Percentiles rank a stretch among this genome's conserved stretches.
Conservation (phyloP, 2,329 filamentous ascomycete genomes). For the Diaporthe destruens region DNA sequence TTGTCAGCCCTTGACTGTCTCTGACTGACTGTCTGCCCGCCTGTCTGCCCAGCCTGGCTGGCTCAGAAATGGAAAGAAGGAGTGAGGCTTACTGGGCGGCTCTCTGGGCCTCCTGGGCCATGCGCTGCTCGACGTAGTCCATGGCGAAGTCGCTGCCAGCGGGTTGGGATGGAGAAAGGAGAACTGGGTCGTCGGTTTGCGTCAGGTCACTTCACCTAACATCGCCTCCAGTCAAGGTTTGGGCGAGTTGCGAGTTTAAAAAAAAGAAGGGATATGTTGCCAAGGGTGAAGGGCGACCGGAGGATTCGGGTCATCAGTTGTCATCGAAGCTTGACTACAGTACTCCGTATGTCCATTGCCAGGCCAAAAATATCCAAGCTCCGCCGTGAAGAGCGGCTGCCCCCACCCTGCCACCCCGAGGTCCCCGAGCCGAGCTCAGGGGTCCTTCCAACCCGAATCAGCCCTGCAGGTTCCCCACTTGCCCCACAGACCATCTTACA, state of each 20-base stretch:
- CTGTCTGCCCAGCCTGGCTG: not conserved
- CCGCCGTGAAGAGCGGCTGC: not conserved
- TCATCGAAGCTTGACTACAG: not conserved
- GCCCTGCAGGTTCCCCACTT: conserved; percentile 1
- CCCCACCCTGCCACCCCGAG: not conserved
- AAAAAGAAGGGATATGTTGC: not conserved
- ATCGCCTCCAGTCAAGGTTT: not conserved
- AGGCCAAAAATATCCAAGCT: conserved; percentile 1
- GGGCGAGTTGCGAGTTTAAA: not conserved
- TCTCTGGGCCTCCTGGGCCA: conserved; percentile 65
- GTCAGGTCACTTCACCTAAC: not conserved
- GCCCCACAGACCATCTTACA: no score
- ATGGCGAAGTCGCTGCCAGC: conserved; percentile 50
- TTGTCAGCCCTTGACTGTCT: conserved; percentile 39
- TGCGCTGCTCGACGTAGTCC: conserved; percentile 70
- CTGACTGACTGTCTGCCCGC: no score
- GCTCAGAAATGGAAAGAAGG: not conserved
- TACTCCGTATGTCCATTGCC: not conserved
- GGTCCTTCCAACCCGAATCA: not conserved
- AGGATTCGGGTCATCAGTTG: conserved; percentile 23
- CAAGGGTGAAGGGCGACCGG: not conserved
- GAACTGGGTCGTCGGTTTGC: not conserved
- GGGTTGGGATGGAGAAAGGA: not conserved
- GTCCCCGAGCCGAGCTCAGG: conserved; percentile 5
- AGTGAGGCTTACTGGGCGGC: conserved; percentile 43